These are phyloP conservation scores for Xylaria curta DNA, from an alignment of 495 filamentous ascomycete species.

Conservation along the genomic window DNA sequence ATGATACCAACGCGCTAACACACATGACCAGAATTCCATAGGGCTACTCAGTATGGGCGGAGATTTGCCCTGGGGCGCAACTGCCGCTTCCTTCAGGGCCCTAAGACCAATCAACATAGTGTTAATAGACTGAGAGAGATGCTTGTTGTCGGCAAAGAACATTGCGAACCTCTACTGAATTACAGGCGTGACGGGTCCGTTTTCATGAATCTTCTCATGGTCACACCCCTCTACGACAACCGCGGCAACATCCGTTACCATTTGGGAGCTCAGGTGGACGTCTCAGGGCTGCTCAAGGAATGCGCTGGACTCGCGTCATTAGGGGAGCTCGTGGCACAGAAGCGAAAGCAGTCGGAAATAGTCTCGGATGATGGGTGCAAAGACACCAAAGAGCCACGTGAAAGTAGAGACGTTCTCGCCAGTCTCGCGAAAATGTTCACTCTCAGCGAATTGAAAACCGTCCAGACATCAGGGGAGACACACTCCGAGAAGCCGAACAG, in stretches of 20 bases:
- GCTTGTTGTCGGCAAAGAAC: conserved; percentile 62
- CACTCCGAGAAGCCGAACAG: conserved; percentile 50
- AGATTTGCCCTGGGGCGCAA: conserved; percentile 65
- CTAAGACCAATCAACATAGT: conserved; percentile 57
- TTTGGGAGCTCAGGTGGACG: conserved; percentile 69
- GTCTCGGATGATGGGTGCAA: conserved; percentile 15
- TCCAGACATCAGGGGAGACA: conserved; percentile 60
- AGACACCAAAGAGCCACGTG: conserved; percentile 29
- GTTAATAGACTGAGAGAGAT: conserved; percentile 63
- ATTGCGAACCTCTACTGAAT: conserved; percentile 72
- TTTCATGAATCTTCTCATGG: conserved; percentile 73
- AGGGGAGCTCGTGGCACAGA: conserved; percentile 43
- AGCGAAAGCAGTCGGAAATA: conserved; percentile 37
- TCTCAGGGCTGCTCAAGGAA: conserved; percentile 63
- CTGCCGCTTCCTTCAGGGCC: conserved; percentile 69
- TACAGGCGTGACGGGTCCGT: conserved; percentile 70
- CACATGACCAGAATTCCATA: conserved; percentile 58
- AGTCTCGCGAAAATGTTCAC: conserved; percentile 66
- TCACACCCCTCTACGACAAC: conserved; percentile 66
- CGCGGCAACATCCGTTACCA: conserved; percentile 64
- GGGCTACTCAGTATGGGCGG: conserved; percentile 67
- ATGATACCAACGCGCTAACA: conserved; percentile 18
- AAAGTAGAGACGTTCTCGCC: conserved; percentile 48
- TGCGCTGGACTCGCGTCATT: conserved; percentile 64
- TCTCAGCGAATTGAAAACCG: conserved; percentile 62